Conservation (phyloP, 192 early-diverging fungal genomes). For the Gigaspora rosea region DNA sequence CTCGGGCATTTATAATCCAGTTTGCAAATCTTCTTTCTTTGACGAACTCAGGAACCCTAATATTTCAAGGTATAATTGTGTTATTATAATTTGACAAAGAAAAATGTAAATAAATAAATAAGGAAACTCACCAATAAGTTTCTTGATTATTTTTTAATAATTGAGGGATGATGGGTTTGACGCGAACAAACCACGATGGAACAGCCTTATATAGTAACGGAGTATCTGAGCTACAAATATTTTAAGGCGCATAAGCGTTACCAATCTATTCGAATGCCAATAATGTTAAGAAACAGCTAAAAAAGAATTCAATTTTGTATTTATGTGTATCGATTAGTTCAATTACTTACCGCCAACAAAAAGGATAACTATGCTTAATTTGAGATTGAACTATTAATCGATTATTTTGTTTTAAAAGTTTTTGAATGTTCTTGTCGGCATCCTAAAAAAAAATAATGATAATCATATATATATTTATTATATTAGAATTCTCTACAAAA, state of each 20-base stretch:
- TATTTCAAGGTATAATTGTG: not conserved
- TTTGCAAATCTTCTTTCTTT: slow-evolving; percentile 97
- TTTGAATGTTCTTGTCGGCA: slow-evolving; percentile 96
- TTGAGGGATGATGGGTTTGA: slow-evolving; percentile 78
- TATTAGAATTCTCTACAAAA: too few species aligned
- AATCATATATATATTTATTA: too few species aligned
- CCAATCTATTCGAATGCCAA: not conserved
- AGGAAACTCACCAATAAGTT: slow-evolving; percentile 72
- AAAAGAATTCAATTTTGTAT: not conserved
- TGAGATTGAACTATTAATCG: slow-evolving; percentile 92
- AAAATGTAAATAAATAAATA: not conserved
- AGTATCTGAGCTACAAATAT: slow-evolving; percentile 70
- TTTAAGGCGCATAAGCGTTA: slow-evolving; percentile 5
- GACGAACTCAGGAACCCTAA: slow-evolving; percentile 85
- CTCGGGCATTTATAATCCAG: slow-evolving; percentile 94
- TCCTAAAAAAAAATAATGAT: slow-evolving; percentile 49
- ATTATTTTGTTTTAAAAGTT: slow-evolving; percentile 78
- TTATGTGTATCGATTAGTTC: not conserved
- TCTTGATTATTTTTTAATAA: slow-evolving; percentile 84
- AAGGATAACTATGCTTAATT: slow-evolving; percentile 90
- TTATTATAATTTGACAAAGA: not conserved
- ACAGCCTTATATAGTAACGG: slow-evolving; percentile 97
- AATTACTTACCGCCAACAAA: slow-evolving; percentile 80
- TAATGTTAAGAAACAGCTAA: slow-evolving; percentile 13
- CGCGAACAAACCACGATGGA: slow-evolving; percentile 97